phyloP scores from a whole-genome alignment of 2,329 filamentous ascomycete species.

The Claviceps sp. region DNA sequence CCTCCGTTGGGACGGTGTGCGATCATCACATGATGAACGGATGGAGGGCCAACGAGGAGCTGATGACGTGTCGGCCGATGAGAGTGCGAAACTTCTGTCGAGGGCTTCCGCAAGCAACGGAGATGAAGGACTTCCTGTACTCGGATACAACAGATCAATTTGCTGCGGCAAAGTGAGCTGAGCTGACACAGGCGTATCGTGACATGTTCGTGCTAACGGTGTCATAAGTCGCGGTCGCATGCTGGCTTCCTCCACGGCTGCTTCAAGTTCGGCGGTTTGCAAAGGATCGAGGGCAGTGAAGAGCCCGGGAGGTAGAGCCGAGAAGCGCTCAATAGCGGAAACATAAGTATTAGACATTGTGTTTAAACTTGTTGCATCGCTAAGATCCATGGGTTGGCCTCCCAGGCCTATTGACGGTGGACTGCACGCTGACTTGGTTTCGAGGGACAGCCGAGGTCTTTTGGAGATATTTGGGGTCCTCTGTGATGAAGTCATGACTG shows the following conservation, averaged over 20 bases:
- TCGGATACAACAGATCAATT: conserved; percentile 35
- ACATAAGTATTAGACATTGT: conserved; percentile 53
- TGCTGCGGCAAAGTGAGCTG: conserved; percentile 34
- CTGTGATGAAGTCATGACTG: conserved; percentile 13
- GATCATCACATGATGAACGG: conserved; percentile 8
- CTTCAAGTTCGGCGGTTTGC: conserved; percentile 17
- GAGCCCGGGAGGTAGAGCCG: conserved; percentile 32
- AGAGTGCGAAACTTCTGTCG: conserved; percentile 38
- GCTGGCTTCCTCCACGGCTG: conserved; percentile 19
- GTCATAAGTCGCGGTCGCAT: conserved; percentile 24
- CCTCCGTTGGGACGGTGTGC: conserved; percentile 7
- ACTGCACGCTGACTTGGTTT: conserved; percentile 33
- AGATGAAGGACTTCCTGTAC: conserved; percentile 45
- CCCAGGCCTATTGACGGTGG: conserved; percentile 22
- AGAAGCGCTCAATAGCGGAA: conserved; percentile 46
- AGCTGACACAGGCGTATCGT: conserved; percentile 41
- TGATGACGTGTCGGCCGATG: conserved; percentile 18
- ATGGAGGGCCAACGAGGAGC: not conserved
- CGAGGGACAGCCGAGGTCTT: conserved; percentile 43
- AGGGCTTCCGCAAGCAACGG: conserved; percentile 40
- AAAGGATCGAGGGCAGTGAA: conserved; percentile 35
- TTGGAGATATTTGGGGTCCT: conserved; percentile 17
- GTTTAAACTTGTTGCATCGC: conserved; percentile 50
- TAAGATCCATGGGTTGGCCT: conserved; percentile 32
- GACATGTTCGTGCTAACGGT: conserved; percentile 32